Evolutionary conservation across 225 moss, liverwort and hornwort genomes (phyloP).

Genomic region (Anthoceros angustus): DNA sequence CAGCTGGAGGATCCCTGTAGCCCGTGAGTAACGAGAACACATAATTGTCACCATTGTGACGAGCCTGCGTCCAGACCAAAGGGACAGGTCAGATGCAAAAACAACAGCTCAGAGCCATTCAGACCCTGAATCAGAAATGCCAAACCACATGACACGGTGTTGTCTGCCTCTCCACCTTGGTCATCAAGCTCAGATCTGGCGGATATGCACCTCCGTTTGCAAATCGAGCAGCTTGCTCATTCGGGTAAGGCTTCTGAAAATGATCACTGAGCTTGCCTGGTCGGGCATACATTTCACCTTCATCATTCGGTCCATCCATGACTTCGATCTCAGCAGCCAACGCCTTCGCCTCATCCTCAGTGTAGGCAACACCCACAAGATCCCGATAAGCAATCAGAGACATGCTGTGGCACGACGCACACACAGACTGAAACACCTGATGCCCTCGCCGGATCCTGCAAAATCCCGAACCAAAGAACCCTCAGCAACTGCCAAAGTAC

Average conservation of each 20-base stretch:
- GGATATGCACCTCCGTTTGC: conserved; percentile 87
- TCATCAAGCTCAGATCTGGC: conserved; percentile 87
- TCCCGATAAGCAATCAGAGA: conserved; percentile 78
- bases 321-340: conserved; percentile 87
- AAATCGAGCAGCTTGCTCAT: conserved; percentile 72
- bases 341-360: conserved; percentile 80
- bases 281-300: conserved; percentile 84
- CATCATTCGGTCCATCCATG: conserved; percentile 79
- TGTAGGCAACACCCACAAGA: conserved; percentile 84
- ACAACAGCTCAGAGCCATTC: neutral
- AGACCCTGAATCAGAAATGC: neutral
- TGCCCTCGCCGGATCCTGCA: conserved; percentile 77
- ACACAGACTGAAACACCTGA: conserved; percentile 92
- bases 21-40: conserved; percentile 75
- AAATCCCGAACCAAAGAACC: neutral
- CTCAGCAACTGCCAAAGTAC: neutral
- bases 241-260: conserved; percentile 68
- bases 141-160: neutral
- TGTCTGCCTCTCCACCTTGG: conserved; percentile 20
- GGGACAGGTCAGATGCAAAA: neutral
- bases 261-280: conserved; percentile 88
- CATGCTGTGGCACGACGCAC: conserved; percentile 87
- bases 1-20: conserved; percentile 83
- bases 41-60: conserved; percentile 89
- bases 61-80: conserved; percentile 27